phyloP scores from a whole-genome alignment of 2,329 filamentous ascomycete genomes.

The Emericellopsis atlantica region DNA sequence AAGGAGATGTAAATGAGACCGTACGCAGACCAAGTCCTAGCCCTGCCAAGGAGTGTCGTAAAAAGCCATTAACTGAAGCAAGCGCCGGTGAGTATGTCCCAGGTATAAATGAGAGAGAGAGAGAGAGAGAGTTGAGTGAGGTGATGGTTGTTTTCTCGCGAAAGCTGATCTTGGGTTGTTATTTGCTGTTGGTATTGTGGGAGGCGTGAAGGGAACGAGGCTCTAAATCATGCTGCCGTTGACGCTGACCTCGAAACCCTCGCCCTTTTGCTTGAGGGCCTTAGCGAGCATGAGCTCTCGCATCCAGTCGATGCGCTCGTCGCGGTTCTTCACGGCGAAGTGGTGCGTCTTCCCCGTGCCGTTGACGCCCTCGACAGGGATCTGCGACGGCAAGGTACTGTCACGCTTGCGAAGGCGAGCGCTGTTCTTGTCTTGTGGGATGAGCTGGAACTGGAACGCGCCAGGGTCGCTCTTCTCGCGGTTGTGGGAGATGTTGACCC shows the following conservation, averaged over 20 bases:
- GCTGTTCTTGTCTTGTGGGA: slow-evolving; percentile 52
- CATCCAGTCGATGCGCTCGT: slow-evolving; percentile 97
- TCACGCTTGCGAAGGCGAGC: slow-evolving; percentile 40
- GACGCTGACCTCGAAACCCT: slow-evolving; percentile 71
- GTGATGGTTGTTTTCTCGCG: too few relatives aligned
- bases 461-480: slow-evolving; percentile 43
- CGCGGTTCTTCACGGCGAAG: slow-evolving; percentile 76
- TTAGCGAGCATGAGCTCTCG: slow-evolving; percentile 84
- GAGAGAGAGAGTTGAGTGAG: too few relatives aligned
- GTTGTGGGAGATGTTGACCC: slow-evolving; percentile 49
- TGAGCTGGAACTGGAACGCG: slow-evolving; percentile 75
- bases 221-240: slow-evolving; percentile 63
- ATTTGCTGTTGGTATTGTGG: neutral
- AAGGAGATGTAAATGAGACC: neutral
- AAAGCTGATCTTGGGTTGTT: too few relatives aligned
- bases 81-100: too few relatives aligned
- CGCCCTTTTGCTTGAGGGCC: slow-evolving; percentile 70
- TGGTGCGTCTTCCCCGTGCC: slow-evolving; percentile 77
- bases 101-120: too few relatives aligned
- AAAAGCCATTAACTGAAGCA: too few relatives aligned
- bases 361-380: slow-evolving; percentile 34
- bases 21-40: neutral
- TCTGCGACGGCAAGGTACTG: slow-evolving; percentile 23
- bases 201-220: slow-evolving; percentile 2
- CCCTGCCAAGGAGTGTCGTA: too few relatives aligned